phyloP scores from a whole-genome alignment of 179 eudicot genomes.

The Spergularia azorica region DNA sequence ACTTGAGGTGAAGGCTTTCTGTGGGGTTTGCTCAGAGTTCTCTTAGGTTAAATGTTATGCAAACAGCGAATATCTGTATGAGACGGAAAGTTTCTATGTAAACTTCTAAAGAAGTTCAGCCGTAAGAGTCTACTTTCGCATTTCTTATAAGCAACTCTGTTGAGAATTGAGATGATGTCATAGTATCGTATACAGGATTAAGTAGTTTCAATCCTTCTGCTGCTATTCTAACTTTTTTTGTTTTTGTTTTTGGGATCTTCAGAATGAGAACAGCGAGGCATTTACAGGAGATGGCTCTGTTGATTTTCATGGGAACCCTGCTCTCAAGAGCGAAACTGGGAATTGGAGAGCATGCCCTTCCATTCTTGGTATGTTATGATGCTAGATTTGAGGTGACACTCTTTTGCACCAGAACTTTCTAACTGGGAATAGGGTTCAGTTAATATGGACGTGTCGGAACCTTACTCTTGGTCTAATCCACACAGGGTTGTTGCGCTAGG shows the following conservation, averaged over 20 bases:
- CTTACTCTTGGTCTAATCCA: background rate
- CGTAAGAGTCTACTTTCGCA: no score
- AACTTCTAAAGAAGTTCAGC: no score
- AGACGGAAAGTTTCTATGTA: background rate
- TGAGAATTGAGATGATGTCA: no score
- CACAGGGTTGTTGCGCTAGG: background rate
- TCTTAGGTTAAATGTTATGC: background rate
- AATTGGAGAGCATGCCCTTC: conserved; percentile 35
- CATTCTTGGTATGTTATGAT: conserved; percentile 29
- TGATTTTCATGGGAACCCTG: conserved; percentile 32
- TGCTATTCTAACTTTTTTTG: background rate
- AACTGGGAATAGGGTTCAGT: background rate
- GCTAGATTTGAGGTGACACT: background rate
- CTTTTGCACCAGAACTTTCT: background rate
- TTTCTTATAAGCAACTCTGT: no score
- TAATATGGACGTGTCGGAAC: background rate
- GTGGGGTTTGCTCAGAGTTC: background rate
- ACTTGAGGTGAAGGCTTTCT: background rate
- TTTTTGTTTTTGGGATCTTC: background rate
- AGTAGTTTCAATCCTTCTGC: background rate
- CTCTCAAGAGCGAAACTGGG: conserved; percentile 33
- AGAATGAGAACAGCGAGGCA: conserved; percentile 25
- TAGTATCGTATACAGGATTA: no score
- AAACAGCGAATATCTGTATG: background rate
- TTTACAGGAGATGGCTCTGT: conserved; percentile 35